Base-by-base conservation (phyloP, 176 grass and related monocot genomes). In the Carex cristatella region DNA sequence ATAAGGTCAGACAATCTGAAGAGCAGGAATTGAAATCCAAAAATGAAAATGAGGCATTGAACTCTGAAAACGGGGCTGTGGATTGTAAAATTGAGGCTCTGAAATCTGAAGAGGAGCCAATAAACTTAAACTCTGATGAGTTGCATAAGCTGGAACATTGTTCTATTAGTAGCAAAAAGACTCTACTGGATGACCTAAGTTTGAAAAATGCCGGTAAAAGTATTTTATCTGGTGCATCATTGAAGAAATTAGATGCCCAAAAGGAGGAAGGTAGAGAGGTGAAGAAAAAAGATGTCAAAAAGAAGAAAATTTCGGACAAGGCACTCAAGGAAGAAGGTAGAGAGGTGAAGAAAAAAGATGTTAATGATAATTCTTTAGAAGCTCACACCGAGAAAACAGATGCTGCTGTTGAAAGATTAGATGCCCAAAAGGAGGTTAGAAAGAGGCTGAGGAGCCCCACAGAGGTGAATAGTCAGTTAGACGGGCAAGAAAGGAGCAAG, bases 401-500 rank as follows among this genome's bases (percentile, higher is more conserved):
- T 89, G 82, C 73, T 60, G 51, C 81, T 54, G 68, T 77, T 40
- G 55, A 88, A 61, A 74, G 51, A 75, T 87, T 85, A 16, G 71
- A 88, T 85, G 79, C 69, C 82, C 81, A 81, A 32, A 85, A 86
- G 61, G 87, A 89, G 81, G 84, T 78, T 61, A 86, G 60, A 77
- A 88, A 85, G 71, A 78, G 75, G 58, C 76, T 83, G 75, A 95
- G 85, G 62, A 92, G 85, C 60, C 71, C 79, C 40, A 93, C 87
- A 71, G 35, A 55, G 49, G 33, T 49, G 40, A 61, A 55, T 61
- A 91, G 86, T 76, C 84, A 89, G 75, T 88, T 58, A 81, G 13
- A 72, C 81, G 79, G 65, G 10, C 90, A 92, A 63, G 84, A 84
- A 84, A 82, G 54, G 62, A 64, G 82, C 55, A 92, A 83, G 86